Evolutionary conservation across 352 stramenopile genomes (phyloP), one percentile per base, ranked within the genome.

Genomic region (Globisporangium acanthophoron): DNA sequence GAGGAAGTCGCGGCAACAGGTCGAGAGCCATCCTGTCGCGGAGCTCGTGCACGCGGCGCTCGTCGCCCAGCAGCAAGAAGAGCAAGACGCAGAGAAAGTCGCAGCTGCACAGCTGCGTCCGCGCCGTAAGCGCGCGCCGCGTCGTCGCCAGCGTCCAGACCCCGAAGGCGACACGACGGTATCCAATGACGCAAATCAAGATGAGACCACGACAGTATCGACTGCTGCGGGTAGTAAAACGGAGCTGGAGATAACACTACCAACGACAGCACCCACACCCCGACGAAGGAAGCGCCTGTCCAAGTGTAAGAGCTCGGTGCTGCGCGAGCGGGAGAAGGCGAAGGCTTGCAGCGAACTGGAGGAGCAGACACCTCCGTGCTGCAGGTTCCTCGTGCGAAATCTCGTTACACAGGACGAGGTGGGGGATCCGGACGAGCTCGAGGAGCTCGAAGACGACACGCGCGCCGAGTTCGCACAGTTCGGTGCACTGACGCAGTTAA

Each of bases 371-470:
- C 16, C 33, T 27, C 5, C 8, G 1, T 15, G 0, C 16, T 46
- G 29, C 21, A 50, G 27, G 45, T 74, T 82, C 54, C 21, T 53
- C 6, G 68, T 76, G 33, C 52, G 46, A 11, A 71, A 69, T 13
- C 55, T 90, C n/a, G 33, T 87, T 9, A 62, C 69, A 6, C 37
- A 57, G 1, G 67, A 79, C 21, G 76, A 91, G 4, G 39, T 88
- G 5, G 66, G 76, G 52, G 70, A 88, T 46, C 62, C 72, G 0
- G 78, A 89, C 52, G 78, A 91, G 37, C 69, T 62, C 5, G 55
- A 71, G 0, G 78, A 88, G 15, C 43, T 88, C 4, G 47, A 62
- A 16, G 58, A 62, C 5, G 75, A 91, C 56, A 21, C 79, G 24
- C 49, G 51, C n/a, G 35, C 27, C 0, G 69, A 78, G 13, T 77